These are phyloP conservation scores for Yamadazyma endophytica DNA, from an alignment of 805 yeast species.

Conservation along the genomic window DNA sequence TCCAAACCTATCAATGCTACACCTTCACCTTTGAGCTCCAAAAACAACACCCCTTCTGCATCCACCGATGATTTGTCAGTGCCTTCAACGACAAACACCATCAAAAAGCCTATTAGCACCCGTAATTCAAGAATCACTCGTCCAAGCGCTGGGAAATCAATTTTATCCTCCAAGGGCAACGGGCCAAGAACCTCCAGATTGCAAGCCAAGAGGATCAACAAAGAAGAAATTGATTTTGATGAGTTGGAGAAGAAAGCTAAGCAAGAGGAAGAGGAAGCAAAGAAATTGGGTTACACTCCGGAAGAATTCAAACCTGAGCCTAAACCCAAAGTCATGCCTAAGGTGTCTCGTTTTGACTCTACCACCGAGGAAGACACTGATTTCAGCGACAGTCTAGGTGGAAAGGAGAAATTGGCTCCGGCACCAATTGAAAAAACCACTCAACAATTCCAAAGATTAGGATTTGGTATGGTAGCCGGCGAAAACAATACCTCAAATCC, in stretches of 20 bases:
- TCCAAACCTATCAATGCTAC: constrained; percentile 66
- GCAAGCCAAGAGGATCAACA: constrained; percentile 46
- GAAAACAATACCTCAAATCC: constrained; percentile 39
- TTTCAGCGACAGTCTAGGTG: constrained; percentile 5
- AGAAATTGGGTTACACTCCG: constrained; percentile 50
- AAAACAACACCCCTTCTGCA: constrained; percentile 41
- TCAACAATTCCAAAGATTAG: constrained; percentile 74
- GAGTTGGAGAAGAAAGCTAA: constrained; percentile 74
- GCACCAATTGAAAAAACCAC: constrained; percentile 47
- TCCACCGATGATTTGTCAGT: constrained; percentile 31
- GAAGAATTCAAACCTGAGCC: constrained; percentile 7
- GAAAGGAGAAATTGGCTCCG: constrained; percentile 12
- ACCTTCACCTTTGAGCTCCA: constrained; percentile 47
- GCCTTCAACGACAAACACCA: constrained; percentile 15
- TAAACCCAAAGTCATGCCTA: neutral
- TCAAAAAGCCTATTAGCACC: constrained; percentile 20
- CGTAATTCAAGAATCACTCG: constrained; percentile 14
- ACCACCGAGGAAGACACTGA: constrained; percentile 3
- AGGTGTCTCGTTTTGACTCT: no score
- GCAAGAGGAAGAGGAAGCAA: constrained; percentile 71
- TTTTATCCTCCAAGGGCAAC: constrained; percentile 49
- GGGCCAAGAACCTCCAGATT: constrained; percentile 53
- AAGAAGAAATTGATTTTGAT: constrained; percentile 55
- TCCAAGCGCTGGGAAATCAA: constrained; percentile 26
- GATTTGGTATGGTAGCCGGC: constrained; percentile 83